Conservation (phyloP, 169 alveolate species). For the Eimeria sp. region DNA sequence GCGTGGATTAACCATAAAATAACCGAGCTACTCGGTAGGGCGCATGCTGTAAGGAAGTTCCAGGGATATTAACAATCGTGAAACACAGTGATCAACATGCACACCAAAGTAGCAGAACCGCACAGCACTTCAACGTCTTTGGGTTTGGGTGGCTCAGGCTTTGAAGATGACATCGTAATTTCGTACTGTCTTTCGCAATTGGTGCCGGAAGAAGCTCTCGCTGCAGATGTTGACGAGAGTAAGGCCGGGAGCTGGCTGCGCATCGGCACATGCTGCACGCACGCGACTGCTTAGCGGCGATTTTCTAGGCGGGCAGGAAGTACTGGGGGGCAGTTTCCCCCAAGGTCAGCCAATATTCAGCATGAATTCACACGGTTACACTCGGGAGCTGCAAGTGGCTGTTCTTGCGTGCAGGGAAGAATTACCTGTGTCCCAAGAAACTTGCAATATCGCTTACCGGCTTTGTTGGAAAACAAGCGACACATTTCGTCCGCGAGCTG, state of each 20-base stretch:
- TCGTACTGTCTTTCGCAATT: conserved; percentile 81
- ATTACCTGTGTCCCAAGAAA: conserved; percentile 83
- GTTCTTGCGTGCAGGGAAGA: conserved; percentile 33
- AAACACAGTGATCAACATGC: not conserved
- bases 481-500: conserved; percentile 82
- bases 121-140: not conserved
- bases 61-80: not conserved
- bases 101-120: not conserved
- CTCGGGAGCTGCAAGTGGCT: not conserved
- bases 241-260: not conserved
- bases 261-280: not conserved
- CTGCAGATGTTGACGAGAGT: conserved; percentile 78
- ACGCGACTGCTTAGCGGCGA: not conserved
- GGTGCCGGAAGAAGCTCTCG: conserved; percentile 81
- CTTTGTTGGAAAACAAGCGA: conserved; percentile 82
- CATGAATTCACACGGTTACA: not conserved
- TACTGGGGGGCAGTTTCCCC: not conserved
- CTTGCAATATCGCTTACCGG: conserved; percentile 83
- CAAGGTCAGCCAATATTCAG: not conserved
- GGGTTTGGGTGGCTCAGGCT: conserved; percentile 1
- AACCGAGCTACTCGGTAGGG: conserved; percentile 82
- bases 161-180: conserved; percentile 85
- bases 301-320: not conserved
- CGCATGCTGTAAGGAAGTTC: not conserved
- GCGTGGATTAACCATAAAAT: conserved; percentile 83